These are phyloP conservation scores for Chytriomyces sp. DNA, from an alignment of 192 early-diverging fungal genomes.

Conservation along the genomic window DNA sequence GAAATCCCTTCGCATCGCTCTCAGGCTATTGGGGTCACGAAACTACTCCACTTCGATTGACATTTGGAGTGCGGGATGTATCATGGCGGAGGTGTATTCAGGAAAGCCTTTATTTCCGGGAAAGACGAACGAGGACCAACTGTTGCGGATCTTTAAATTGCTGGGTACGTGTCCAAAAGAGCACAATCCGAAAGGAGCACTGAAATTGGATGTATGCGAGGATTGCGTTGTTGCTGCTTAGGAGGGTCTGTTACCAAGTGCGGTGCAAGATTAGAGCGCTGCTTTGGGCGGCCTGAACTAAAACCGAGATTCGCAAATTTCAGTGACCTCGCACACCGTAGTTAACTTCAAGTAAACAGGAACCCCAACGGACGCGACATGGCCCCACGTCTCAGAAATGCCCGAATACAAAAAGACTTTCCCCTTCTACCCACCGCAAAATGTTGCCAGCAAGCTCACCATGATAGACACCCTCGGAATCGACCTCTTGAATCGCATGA, in stretches of 20 bases:
- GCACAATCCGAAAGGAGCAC: no score
- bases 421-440: slow-evolving; percentile 69
- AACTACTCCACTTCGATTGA: slow-evolving; percentile 96
- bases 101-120: slow-evolving; percentile 96
- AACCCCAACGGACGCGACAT: slow-evolving; percentile 63
- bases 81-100: slow-evolving; percentile 82
- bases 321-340: no score
- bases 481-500: slow-evolving; percentile 76
- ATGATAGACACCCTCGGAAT: slow-evolving; percentile 74
- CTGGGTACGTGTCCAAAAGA: slow-evolving; percentile 56
- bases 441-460: slow-evolving; percentile 71
- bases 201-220: no score
- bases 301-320: no score
- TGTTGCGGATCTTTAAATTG: slow-evolving; percentile 89
- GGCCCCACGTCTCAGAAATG: slow-evolving; percentile 85
- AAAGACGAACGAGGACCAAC: slow-evolving; percentile 85
- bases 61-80: slow-evolving; percentile 98
- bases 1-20: background rate
- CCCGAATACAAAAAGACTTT: slow-evolving; percentile 87
- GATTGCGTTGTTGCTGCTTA: no score
- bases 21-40: slow-evolving; percentile 80
- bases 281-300: no score
- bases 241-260: no score
- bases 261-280: no score
- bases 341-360: slow-evolving; percentile 62